Base-by-base conservation (phyloP, 2,329 filamentous ascomycete genomes). In the Phaeosphaeria sp. region DNA sequence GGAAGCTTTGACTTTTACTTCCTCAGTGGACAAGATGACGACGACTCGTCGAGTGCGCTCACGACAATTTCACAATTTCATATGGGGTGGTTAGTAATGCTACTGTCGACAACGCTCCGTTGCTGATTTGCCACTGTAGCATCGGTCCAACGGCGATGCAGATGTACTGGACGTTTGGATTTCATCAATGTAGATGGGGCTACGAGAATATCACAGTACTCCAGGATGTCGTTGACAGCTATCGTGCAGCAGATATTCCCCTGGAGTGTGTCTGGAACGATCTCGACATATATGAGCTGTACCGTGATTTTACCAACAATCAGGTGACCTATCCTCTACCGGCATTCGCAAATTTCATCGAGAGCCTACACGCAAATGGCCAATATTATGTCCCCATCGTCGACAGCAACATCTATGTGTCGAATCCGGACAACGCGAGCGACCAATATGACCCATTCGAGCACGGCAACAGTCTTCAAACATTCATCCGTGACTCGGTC, bases 171-270 rank as follows among this genome's bases (percentile, higher is more conserved):
- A 87, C 88, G 0, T 86, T 94, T 59, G 91, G 91, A 1, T 93
- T 84, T 70, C 91, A 94, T 62, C 91, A 95, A 73, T 92, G 90
- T 68, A 84, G 90, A 56, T 93, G 91, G 87, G 91, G 91, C 1
- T 94, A 93, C 72, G 78, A 83, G 30, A 66, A 64, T 21, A 59
- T 61, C 15, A 58, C 59, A 1, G 59, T 63, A 3, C 49, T 57
- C 6, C 57, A 63, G 27, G 54, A 48, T 3, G 81, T 85, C 6
- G 78, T 84, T n/a, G 74, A 81, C 45, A 80, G 79, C 57, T 86
- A 82, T 72, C 79, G 78, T 53, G 77, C 78, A 33, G 85, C 84
- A 53, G 78, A 79, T 27, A 85, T 87, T 56, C 84, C 84, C 0
- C 73, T 87, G 2, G 66, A 71, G 44, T 67, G 52, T 30, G 62